phyloP scores from a whole-genome alignment of 805 yeast genomes.

The Sporopachydermia quercuum region DNA sequence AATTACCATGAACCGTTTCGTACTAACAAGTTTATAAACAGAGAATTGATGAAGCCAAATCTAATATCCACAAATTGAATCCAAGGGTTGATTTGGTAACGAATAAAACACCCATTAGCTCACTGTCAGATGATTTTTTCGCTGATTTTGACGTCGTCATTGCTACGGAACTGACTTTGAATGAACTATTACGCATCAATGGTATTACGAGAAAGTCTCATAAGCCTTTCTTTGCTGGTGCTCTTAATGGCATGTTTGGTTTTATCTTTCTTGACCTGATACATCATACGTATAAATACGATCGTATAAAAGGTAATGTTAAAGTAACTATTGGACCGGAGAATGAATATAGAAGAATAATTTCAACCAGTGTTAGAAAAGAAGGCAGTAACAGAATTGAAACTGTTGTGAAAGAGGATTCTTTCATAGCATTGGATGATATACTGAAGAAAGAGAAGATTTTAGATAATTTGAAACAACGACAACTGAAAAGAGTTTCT shows the following conservation, averaged over 20 bases:
- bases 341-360: slow-evolving; percentile 26
- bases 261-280: slow-evolving; percentile 70
- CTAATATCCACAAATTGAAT: slow-evolving; percentile 57
- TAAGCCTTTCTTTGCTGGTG: slow-evolving; percentile 55
- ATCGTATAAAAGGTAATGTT: slow-evolving; percentile 32
- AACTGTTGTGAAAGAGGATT: slow-evolving; percentile 23
- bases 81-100: slow-evolving; percentile 52
- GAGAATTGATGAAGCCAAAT: slow-evolving; percentile 39
- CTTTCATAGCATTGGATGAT: slow-evolving; percentile 21
- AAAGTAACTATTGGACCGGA: slow-evolving; percentile 38
- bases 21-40: too few relatives aligned
- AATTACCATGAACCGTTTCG: too few relatives aligned
- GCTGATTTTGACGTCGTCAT: slow-evolving; percentile 52
- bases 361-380: slow-evolving; percentile 20
- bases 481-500: slow-evolving; percentile 30
- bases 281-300: slow-evolving; percentile 32
- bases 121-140: slow-evolving; percentile 24
- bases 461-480: slow-evolving; percentile 11
- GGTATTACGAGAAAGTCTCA: slow-evolving; percentile 34
- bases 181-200: slow-evolving; percentile 34
- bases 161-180: slow-evolving; percentile 45
- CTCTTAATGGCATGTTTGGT: slow-evolving; percentile 71
- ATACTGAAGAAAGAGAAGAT: slow-evolving; percentile 14
- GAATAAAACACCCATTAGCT: slow-evolving; percentile 20
- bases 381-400: slow-evolving; percentile 18